phyloP scores from a whole-genome alignment of 192 early-diverging fungal species.

The Umbelopsis isabellina region DNA sequence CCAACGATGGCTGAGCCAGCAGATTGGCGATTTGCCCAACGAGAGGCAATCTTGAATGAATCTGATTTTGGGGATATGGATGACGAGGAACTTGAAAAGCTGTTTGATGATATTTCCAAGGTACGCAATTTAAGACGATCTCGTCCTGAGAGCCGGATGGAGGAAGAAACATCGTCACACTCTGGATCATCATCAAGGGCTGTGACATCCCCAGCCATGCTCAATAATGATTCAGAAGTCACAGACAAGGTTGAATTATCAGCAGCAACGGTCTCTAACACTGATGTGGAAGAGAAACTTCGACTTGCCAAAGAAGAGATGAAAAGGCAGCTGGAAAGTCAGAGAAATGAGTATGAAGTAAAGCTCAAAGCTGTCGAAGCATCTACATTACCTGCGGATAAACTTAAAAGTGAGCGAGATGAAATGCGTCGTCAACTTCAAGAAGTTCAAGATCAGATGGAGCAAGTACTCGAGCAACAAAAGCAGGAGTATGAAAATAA shows the following conservation, averaged over 20 bases:
- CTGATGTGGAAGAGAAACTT: slow-evolving; percentile 42
- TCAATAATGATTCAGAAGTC: neutral
- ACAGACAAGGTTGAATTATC: neutral
- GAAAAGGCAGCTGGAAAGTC: slow-evolving; percentile 48
- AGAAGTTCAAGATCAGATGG: slow-evolving; percentile 54
- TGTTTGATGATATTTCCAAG: slow-evolving; percentile 57
- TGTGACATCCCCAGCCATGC: neutral
- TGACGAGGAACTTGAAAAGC: slow-evolving; percentile 55
- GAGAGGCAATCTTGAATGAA: slow-evolving; percentile 58
- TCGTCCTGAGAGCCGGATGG: slow-evolving; percentile 31
- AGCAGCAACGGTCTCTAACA: slow-evolving; percentile 5
- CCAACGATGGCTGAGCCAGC: slow-evolving; percentile 51
- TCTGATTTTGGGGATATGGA: slow-evolving; percentile 52
- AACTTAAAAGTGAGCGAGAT: slow-evolving; percentile 24
- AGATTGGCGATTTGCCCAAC: slow-evolving; percentile 78
- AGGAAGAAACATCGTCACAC: slow-evolving; percentile 24
- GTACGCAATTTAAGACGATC: slow-evolving; percentile 43
- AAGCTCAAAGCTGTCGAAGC: slow-evolving; percentile 50
- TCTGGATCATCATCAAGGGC: slow-evolving; percentile 8
- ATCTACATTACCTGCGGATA: slow-evolving; percentile 46
- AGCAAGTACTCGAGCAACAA: slow-evolving; percentile 54
- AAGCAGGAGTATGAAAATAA: slow-evolving; percentile 54
- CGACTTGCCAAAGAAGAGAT: slow-evolving; percentile 52
- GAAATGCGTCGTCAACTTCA: slow-evolving; percentile 30
- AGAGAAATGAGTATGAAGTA: slow-evolving; percentile 56